Base-by-base conservation (phyloP, 768 basidiomycete species). In the Agaricus sinodeliciosus region DNA sequence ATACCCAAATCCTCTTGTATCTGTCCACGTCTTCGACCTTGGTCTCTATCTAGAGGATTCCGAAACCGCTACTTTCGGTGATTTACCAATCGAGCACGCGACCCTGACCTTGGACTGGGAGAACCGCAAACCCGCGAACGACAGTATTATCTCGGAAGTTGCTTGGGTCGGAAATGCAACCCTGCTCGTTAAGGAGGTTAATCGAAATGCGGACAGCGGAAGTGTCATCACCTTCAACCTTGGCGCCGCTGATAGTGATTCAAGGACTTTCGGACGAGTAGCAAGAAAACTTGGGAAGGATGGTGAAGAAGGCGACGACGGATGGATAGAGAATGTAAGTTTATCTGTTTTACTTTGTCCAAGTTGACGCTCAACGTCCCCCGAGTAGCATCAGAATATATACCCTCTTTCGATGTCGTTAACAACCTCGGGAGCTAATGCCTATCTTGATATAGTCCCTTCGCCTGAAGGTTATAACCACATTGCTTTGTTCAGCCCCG, bases 381-480 rank as follows among this genome's bases (percentile, higher is more conserved):
- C 43, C 18, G 47, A 57, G 34, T 48, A 90, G 87, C 72, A 66
- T 15, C 87, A 87, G 72, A 75, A 69, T 22, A 82, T 92, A 35
- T 71, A 76, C 56, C 77, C 81, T 0, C 69, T 90, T 16, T 78
- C 84, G 16, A 51, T 64, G 12, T 62, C 55, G 43, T 60, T 84
- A 28, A 70, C 70, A 40, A 65, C 66, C 11, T 65, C 66, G 5
- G 74, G 74, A 35, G 67, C 72, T 6, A 69, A 78, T 25, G 89
- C 88, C 13, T 99, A 98, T 67, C 77, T 99, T 45, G 96, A 99
- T 66, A 78, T 99, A 56, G 80, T 94, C 4, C 92, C 95, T 8
- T 82, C 78, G 27, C 60, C 71, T 22, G 82, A 88, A 3, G 96
- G 96, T 0, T 97, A 77, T 72, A 86, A 90, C 59, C 95, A 98